Evolutionary conservation across 75 land plant genomes (phyloP), one percentile per base, ranked within the genome.

Genomic region (Selaginella moellendorffii): DNA sequence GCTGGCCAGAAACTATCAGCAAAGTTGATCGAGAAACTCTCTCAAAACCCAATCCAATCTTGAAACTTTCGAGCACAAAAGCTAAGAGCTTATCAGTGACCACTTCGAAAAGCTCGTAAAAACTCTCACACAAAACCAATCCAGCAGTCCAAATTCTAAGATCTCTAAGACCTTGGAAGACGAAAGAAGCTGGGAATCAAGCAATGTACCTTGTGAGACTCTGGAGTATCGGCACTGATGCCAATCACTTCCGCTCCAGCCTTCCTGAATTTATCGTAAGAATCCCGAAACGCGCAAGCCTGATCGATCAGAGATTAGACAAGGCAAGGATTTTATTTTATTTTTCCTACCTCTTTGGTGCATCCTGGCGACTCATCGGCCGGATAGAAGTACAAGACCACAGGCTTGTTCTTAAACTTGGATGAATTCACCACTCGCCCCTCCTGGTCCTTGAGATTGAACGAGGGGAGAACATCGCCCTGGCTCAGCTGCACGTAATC

Each of bases 261-360:
- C n/a, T 56, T 24, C 24, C n/a, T 56, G 59, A 56, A 56, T 56
- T 56, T 56, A 5, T 56, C 59, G n/a, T 56, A 56, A 21, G 59
- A 56, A 21, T 56, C 59, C 5, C 59, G 59, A 56, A 56, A 56
- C 59, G 59, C 59, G n/a, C 59, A 56, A 9, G 59, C 59, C 59
- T 56, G 46, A 5, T 5, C 14, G n/a, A n/a, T n/a, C n/a, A n/a
- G n/a, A n/a, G n/a, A n/a, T n/a, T n/a, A n/a, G n/a, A n/a, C n/a
- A n/a, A n/a, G n/a, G n/a, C n/a, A 2, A 1, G 56, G 56, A 36
- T 30, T 19, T 52, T 52, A 24, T 24, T 8, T 56, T 2, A 56
- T 56, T 8, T 56, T 2, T 56, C 18, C n/a, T 21, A 56, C 59
- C 59, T 56, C n/a, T 56, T 56, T 56, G 2, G 59, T 56, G 59